These are phyloP conservation scores for Triadica sebifera DNA, from an alignment of 345 rosid species.

Conservation along the genomic window DNA sequence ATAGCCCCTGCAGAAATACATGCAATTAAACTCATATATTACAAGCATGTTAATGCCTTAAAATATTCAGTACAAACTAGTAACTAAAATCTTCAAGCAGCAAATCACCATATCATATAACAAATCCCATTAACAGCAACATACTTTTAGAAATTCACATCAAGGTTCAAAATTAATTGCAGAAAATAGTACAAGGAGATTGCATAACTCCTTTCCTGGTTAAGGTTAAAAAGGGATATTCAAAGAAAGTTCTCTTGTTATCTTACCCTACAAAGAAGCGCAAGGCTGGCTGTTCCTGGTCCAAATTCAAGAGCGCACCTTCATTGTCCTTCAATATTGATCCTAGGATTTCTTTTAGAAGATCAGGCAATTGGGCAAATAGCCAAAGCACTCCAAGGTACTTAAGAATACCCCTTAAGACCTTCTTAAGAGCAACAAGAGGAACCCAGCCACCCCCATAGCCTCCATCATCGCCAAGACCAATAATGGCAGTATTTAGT, in stretches of 20 bases:
- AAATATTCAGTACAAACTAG: background rate
- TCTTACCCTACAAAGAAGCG: constrained; percentile 99
- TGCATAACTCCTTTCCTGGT: background rate
- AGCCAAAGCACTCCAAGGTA: constrained; percentile 98
- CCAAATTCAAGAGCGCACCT: constrained; percentile 94
- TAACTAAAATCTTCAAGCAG: background rate
- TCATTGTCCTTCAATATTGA: constrained; percentile 90
- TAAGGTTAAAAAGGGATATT: background rate
- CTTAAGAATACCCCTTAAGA: constrained; percentile 88
- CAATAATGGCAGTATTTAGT: constrained; percentile 89
- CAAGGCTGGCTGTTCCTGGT: constrained; percentile 98
- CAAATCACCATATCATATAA: background rate
- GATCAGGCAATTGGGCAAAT: constrained; percentile 90
- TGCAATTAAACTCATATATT: constrained; percentile 8
- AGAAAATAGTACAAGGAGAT: background rate
- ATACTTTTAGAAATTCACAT: background rate
- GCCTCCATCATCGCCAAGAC: constrained; percentile 99
- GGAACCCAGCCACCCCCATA: constrained; percentile 99
- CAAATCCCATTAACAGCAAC: background rate
- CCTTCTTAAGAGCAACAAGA: constrained; percentile 98
- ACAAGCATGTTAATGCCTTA: background rate
- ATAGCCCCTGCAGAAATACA: constrained; percentile 68
- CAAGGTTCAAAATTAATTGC: too few species aligned
- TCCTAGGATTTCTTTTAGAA: constrained; percentile 88
- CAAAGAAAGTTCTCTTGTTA: background rate